Base-by-base conservation (phyloP, 2,329 filamentous ascomycete species). In the Elsinoe fawcettii region DNA sequence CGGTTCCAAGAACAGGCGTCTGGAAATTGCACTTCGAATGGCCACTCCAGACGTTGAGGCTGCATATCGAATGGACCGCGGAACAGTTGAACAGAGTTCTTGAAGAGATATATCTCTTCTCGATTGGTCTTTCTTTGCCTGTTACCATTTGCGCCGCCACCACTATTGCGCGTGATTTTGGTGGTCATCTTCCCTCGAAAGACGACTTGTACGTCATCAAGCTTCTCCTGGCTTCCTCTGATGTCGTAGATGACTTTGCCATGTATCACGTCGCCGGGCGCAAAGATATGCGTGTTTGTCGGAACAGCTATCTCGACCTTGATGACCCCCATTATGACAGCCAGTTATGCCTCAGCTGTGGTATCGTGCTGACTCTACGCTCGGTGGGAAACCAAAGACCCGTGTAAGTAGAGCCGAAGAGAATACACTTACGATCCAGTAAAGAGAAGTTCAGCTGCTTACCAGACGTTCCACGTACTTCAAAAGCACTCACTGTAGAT, bases 81-180 rank as follows among this genome's bases (percentile, higher is more conserved):
- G 27, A 47, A 56, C n/a, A 49, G 54, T 16, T 18, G 18, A 1
- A 23, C 23, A 12, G 18, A 12, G 25, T 47, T 36, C 23, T 34
- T 43, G 54, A 56, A 56, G 27, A 56, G 54, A 8, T 47, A 37
- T n/a, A 47, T 47, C 7, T 56, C 39, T 32, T 56, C 54, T 23
- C 18, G 14, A 18, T 56, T 30, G 6, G 30, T 56, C 25, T 49
- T 46, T 37, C 39, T 47, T 8, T 55, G 32, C 11, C 20, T 36
- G 22, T 46, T 36, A 9, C 54, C 54, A 8, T 37, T 32, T 32
- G 30, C 30, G 34, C 34, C 34, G 34, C 34, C 34, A n/a, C 34
- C 34, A 12, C 34, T 32, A 9, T 11, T 18, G 7, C 54, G 23
- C 11, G 9, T 27, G 27, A 56, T 46, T 8, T 34, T 37, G 3